Base-by-base conservation (phyloP, 2,329 filamentous ascomycete genomes). In the Geosmithia morbida region DNA sequence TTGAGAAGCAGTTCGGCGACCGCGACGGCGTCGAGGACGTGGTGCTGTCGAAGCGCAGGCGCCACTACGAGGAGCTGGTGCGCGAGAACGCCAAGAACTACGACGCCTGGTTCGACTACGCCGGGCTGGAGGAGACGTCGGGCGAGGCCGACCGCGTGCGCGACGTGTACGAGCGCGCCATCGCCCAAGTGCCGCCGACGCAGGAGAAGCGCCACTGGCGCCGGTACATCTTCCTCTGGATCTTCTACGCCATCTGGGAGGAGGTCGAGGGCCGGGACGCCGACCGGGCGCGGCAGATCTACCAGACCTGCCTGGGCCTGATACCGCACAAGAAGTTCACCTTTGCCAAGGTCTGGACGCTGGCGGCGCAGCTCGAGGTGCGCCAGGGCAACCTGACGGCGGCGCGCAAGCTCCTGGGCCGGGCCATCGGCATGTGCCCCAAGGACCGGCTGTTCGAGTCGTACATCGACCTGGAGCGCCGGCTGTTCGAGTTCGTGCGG, bases 121-220 rank as follows among this genome's bases (percentile, higher is more conserved):
- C 89, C 22, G 77, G 86, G 7, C 69, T 98, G 7, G 92, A 98
- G 62, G 92, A 98, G 65, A 78, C 80, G 0, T 82, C 86, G 1
- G 85, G 86, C 8, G 85, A 96, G 59, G 67, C 77, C 1, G 88
- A 94, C 52, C 80, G 86, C 41, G 83, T 95, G 1, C 80, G 92
- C 33, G 92, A 98, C 54, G 81, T 94, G 14, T 98, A 97, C 65
- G 92, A 98, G 66, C 79, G 88, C 56, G 92, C 92, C 2, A 94
- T 98, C 55, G 88, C 92, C 5, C 90, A 98, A 59, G 80, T 97
- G 14, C 92, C 92, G 2, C 90, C 92, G 0, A 94, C 88, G 18
- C 86, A 94, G 56, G 92, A 97, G 62, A 98, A 98, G 71, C 79
- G 92, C 44, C 89, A 97, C 63, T 98, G 92, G 92, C 77, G 92